Conservation (phyloP, 768 basidiomycete species). For the Rhodotorula kratochvilovae region DNA sequence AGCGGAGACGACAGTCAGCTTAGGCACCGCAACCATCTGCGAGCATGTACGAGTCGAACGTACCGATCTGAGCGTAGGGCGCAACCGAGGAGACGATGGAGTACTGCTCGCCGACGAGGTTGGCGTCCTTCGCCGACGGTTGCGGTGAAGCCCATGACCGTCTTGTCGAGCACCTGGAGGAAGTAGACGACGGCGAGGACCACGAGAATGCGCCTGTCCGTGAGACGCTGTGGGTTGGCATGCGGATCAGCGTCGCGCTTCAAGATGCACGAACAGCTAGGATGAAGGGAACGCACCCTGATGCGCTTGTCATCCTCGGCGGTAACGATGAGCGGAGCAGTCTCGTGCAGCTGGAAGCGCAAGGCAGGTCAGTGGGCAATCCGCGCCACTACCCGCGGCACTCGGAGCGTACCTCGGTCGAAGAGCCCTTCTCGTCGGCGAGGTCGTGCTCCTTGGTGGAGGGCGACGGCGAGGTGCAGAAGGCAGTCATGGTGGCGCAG, state of each 20-base stretch:
- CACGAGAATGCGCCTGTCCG: constrained; percentile 42
- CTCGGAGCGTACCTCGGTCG: neutral
- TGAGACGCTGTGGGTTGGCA: constrained; percentile 28
- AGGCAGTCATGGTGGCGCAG: neutral
- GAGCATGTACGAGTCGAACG: no score
- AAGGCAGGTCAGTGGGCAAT: neutral
- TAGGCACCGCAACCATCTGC: no score
- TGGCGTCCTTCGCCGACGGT: constrained; percentile 42
- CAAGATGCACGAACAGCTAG: no score
- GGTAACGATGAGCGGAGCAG: neutral
- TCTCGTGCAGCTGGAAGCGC: neutral
- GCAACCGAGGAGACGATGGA: constrained; percentile 39
- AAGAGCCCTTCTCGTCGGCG: neutral
- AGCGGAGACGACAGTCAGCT: neutral
- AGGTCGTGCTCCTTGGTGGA: neutral
- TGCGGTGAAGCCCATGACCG: constrained; percentile 41
- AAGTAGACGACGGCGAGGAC: constrained; percentile 46
- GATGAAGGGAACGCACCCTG: neutral
- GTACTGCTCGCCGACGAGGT: constrained; percentile 38
- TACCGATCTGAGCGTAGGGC: constrained; percentile 34
- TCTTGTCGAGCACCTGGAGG: constrained; percentile 47
- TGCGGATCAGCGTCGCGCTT: neutral
- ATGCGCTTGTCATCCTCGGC: constrained; percentile 8
- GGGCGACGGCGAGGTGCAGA: neutral
- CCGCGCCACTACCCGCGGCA: no score